These are phyloP conservation scores for Pelagomonas calceolata DNA, from an alignment of 108 stramenopile species.

Conservation along the genomic window DNA sequence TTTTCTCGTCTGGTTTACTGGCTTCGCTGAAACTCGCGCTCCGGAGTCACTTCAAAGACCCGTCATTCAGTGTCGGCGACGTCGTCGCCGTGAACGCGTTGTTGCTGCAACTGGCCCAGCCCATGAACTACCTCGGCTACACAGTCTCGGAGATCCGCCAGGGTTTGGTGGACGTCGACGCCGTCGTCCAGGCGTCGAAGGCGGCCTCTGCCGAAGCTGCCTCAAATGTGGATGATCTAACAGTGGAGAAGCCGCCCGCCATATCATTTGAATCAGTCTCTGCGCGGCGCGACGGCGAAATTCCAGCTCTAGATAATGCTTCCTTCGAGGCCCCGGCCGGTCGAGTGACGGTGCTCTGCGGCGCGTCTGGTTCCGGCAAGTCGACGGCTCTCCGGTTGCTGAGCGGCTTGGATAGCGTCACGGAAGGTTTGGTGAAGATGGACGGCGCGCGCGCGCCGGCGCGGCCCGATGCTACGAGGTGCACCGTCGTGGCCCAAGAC, in stretches of 20 bases:
- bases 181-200: background rate
- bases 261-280: background rate
- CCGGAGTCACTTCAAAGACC: background rate
- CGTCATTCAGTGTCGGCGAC: constrained; percentile 8
- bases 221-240: background rate
- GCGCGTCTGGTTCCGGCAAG: constrained; percentile 4
- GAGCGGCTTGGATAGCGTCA: background rate
- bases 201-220: background rate
- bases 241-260: too few species aligned
- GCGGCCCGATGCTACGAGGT: background rate
- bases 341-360: background rate
- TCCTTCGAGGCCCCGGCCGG: background rate
- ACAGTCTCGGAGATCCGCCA: constrained; percentile 13
- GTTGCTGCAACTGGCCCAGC: constrained; percentile 12
- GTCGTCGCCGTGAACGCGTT: constrained; percentile 12
- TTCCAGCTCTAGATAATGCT: background rate
- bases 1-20: constrained; percentile 3
- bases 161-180: constrained; percentile 9
- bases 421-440: background rate
- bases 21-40: background rate
- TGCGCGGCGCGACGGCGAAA: background rate
- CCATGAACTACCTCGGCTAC: constrained; percentile 14
- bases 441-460: background rate
- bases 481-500: constrained; percentile 9
- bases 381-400: constrained; percentile 1